Base-by-base conservation (phyloP, 306 rosid species). In the Castanospermum australe region DNA sequence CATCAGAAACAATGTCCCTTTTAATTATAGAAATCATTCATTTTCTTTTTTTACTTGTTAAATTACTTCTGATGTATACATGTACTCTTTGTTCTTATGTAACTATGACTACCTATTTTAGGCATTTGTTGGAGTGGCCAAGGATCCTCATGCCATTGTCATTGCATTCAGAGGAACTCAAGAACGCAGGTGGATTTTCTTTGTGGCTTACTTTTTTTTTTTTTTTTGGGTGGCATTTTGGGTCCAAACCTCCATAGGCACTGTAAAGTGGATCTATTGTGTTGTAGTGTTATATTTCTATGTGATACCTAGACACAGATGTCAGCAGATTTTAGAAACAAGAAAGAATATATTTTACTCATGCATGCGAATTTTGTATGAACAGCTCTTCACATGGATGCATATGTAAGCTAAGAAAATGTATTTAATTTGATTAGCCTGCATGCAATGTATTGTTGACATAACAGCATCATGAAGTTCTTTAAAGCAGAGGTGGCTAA, bases 151-250 rank as follows among this genome's bases (percentile, higher is more conserved):
- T 79, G 93, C 99, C 38, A 82, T 96, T 30, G 73, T 96, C 73
- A 93, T 96, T 85, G 97, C 99, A 52, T 93, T 96, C 82, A 87
- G 99, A 86, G 99, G 99, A 76, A 96, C 98, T 73, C 96, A 96
- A 81, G 99, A 83, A 82, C 89, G 54, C 91, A 96, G 99, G 99
- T 96, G 55, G 11, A 25, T 62, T 14, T 83, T 78, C 22, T 39
- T 41, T 30, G 36, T 45, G 28, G 47, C 41, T 48, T 74, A 71
- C 52, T 3, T 73, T 61, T 55, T 25, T 32, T 21, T 77, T 28
- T 39, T 1, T n/a, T n/a, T n/a, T n/a, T n/a, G n/a, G n/a, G 54
- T 69, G 47, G 73, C 2, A 25, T 74, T 47, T 48, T 67, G 44
- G 67, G 54, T 5, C 52, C 35, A 44, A 5, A 38, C 20, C 28